A percentile compares a stretch with the other conserved stretches of the same genome.
These are phyloP conservation scores for Trichothecium roseum DNA, from an alignment of 2,329 filamentous ascomycete species.

Conservation along the genomic window DNA sequence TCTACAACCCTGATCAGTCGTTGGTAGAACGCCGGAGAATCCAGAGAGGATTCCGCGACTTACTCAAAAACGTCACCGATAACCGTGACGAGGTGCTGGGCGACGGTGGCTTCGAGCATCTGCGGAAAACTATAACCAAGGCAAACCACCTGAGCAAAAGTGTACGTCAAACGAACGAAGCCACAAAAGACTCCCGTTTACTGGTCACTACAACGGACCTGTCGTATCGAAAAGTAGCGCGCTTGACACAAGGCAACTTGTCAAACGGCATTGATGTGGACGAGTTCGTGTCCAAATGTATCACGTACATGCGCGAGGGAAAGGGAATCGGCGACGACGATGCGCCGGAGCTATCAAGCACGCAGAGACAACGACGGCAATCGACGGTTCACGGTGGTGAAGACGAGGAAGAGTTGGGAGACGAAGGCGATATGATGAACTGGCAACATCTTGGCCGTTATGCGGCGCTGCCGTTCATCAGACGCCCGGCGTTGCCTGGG, in stretches of 20 bases:
- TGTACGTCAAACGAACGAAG: conserved; percentile 86
- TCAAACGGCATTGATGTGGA: conserved; percentile 77
- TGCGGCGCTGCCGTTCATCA: conserved; percentile 63
- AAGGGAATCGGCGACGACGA: conserved; percentile 42
- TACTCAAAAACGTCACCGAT: conserved; percentile 51
- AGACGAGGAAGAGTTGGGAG: conserved; percentile 50
- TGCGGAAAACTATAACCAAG: conserved; percentile 54
- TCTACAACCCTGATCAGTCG: conserved; percentile 77
- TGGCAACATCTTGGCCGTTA: conserved; percentile 77
- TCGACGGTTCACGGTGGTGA: conserved; percentile 33
- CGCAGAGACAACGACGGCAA: conserved; percentile 34
- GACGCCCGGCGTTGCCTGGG: conserved; percentile 65
- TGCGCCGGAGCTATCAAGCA: conserved; percentile 38
- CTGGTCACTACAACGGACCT: conserved; percentile 74
- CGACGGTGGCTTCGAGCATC: conserved; percentile 50
- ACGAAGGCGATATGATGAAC: conserved; percentile 68
- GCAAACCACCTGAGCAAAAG: conserved; percentile 57
- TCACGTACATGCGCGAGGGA: conserved; percentile 72
- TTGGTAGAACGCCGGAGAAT: conserved; percentile 61
- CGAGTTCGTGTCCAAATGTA: conserved; percentile 84
- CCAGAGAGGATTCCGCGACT: conserved; percentile 57
- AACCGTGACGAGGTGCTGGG: conserved; percentile 61
- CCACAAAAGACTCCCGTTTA: conserved; percentile 79
- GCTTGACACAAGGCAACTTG: conserved; percentile 61
- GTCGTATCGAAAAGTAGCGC: conserved; percentile 66